A percentile compares a stretch with the other conserved stretches of the same genome.
Evolutionary conservation across 1,139 yeast species (phyloP).

Genomic region (Candida glucosophila): DNA sequence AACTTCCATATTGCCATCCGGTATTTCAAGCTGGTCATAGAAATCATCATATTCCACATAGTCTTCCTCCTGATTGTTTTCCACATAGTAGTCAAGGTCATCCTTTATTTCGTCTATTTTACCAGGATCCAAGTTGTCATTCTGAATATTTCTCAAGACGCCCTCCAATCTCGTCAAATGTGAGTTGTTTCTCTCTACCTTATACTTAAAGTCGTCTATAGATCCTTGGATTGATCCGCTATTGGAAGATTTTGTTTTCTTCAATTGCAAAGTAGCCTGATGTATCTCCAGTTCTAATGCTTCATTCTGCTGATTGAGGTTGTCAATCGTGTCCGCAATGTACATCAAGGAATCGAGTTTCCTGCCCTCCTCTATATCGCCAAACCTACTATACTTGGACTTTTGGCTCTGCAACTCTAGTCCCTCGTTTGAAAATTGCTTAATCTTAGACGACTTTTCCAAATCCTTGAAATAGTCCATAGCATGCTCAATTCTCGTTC

Average conservation of each 20-base stretch:
- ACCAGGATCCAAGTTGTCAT: constrained; percentile 77
- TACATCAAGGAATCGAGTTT: constrained; percentile 70
- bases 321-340: constrained; percentile 69
- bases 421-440: constrained; percentile 94
- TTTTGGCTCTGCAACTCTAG: constrained; percentile 56
- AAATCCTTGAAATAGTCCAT: constrained; percentile 97
- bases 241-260: constrained; percentile 45
- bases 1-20: constrained; percentile 42
- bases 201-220: constrained; percentile 54
- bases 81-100: constrained; percentile 89
- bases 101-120: constrained; percentile 75
- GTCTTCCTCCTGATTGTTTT: constrained; percentile 91
- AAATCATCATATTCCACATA: constrained; percentile 93
- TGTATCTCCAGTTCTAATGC: constrained; percentile 71
- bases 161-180: constrained; percentile 75
- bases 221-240: constrained; percentile 33
- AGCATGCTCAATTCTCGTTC: constrained; percentile 79
- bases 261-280: constrained; percentile 33
- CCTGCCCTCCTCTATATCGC: constrained; percentile 72
- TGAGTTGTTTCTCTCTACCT: constrained; percentile 67
- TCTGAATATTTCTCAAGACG: constrained; percentile 70
- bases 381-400: constrained; percentile 18
- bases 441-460: constrained; percentile 90
- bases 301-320: constrained; percentile 76
- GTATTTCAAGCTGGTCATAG: constrained; percentile 79